Evolutionary conservation across 2,329 filamentous ascomycete genomes (phyloP).

Genomic region (Plenodomus tracheiphilus): DNA sequence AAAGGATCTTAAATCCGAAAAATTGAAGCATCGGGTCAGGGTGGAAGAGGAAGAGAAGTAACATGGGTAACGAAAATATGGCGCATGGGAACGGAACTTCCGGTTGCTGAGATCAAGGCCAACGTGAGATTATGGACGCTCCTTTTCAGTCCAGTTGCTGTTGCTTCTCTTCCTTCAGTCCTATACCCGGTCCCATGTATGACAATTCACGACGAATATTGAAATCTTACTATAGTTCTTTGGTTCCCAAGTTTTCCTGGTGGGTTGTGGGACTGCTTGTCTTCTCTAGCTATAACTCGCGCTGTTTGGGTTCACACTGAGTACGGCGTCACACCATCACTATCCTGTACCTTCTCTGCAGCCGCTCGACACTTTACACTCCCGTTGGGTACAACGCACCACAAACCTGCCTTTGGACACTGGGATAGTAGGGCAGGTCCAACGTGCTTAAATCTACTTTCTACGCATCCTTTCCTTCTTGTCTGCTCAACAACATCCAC

Average conservation of each 20-base stretch:
- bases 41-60: not conserved
- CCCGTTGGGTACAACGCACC: not conserved
- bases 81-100: not conserved
- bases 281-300: not conserved
- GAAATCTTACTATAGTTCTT: not conserved
- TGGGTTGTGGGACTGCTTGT: not conserved
- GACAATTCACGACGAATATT: not conserved
- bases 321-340: not conserved
- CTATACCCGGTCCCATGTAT: not conserved
- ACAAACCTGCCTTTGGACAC: not conserved
- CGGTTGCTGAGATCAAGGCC: not conserved
- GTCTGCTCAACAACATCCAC: not conserved
- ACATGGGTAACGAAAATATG: not conserved
- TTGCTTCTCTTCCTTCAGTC: not conserved
- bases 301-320: not conserved
- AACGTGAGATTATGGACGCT: not conserved
- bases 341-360: not conserved
- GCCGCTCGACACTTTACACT: not conserved
- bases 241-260: not conserved
- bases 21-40: not conserved
- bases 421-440: not conserved
- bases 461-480: not conserved
- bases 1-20: slow-evolving; percentile 11
- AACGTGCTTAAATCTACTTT: not conserved
- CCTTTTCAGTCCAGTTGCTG: not conserved